Evolutionary conservation across 2,329 filamentous ascomycete genomes (phyloP), one percentile per base, ranked within the genome.

Genomic region (Fusarium torulosum): DNA sequence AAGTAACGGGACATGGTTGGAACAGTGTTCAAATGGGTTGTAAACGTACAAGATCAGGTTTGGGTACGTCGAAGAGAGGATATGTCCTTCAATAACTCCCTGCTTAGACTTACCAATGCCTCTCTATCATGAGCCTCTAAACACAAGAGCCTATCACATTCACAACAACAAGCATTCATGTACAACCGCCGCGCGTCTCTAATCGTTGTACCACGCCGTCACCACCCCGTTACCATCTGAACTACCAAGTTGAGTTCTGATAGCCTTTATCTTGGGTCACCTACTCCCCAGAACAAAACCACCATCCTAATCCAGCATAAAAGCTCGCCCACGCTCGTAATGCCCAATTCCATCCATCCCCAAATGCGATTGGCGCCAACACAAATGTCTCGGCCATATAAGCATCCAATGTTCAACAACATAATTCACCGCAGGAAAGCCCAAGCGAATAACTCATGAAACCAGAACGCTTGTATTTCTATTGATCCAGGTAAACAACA

Each of bases 381-480:
- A 4, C 20, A 37, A 46, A 61, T 68, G 66, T 68, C 57, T 69
- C 66, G 45, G 52, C 40, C 35, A 38, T 52, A 50, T 46, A 51
- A 19, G 9, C 25, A 10, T 13, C 10, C 27, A 29, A 29, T 10
- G 59, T 62, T 33, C 9, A 23, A 61, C 46, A 33, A 3, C 41
- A 44, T 47, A 53, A 44, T 64, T 64, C 53, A 49, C 57, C 42
- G 42, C 50, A 5, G 29, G 46, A 47, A 67, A 33, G 35, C 44
- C 31, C 21, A 54, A 46, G 62, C 58, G 51, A 66, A 42, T n/a
- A 7, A 21, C 6, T 31, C 21, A 15, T 11, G 43, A 60, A 61
- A 61, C 43, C 58, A 50, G 29, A 69, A 66, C 65, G 60, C 52
- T 68, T 62, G 57, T 59, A 51, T 45, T 65, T 65, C 51, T 69